Evolutionary conservation across 177 flowering plant species (phyloP).

Genomic region (Vitis hybrid): DNA sequence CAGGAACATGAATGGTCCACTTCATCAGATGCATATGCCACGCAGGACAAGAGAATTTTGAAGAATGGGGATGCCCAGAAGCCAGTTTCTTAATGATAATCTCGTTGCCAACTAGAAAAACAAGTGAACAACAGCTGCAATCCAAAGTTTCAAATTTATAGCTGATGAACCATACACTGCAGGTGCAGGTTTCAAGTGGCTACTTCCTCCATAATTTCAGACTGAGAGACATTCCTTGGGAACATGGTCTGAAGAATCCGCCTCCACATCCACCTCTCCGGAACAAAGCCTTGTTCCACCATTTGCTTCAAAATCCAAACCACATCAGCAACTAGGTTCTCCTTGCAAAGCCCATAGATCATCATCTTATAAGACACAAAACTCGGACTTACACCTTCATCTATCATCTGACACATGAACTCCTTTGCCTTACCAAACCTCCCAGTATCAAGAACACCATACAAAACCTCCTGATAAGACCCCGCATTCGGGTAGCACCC

Average conservation of each 20-base stretch:
- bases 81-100: no score
- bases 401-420: conserved; percentile 51
- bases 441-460: conserved; percentile 57
- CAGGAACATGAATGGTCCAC: no score
- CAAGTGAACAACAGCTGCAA: no score
- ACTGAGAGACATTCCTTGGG: conserved; percentile 5
- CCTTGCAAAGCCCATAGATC: conserved; percentile 56
- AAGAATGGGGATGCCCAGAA: no score
- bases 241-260: conserved; percentile 37
- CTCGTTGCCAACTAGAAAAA: no score
- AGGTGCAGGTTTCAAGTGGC: not conserved
- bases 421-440: conserved; percentile 57
- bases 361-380: conserved; percentile 62
- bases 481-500: conserved; percentile 80
- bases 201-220: conserved; percentile 6
- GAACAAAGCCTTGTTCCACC: conserved; percentile 69
- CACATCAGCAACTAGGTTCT: conserved; percentile 45
- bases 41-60: no score
- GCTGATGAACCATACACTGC: no score
- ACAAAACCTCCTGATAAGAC: conserved; percentile 72
- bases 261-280: conserved; percentile 79
- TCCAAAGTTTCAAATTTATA: no score
- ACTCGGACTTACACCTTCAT: conserved; percentile 53
- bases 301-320: conserved; percentile 65
- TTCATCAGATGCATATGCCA: no score